These are phyloP conservation scores for Moniliella sp. DNA, from an alignment of 1,284 basidiomycete species.

Conservation along the genomic window DNA sequence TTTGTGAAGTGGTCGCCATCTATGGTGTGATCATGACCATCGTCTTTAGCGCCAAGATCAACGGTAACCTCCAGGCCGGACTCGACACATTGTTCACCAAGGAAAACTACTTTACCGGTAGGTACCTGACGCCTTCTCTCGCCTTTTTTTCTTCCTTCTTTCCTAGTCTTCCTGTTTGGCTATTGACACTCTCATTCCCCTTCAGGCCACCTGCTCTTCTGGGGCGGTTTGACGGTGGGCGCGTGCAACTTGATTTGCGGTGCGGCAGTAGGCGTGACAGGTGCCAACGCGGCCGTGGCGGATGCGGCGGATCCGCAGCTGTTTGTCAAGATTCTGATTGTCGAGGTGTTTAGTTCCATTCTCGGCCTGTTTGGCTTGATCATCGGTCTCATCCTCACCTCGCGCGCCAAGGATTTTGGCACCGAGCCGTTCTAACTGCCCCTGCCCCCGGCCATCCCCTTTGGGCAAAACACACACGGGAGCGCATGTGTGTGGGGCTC, in stretches of 20 bases:
- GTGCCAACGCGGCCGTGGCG: slow-evolving; percentile 28
- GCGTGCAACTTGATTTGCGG: slow-evolving; percentile 31
- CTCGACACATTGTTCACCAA: slow-evolving; percentile 18
- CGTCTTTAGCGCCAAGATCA: slow-evolving; percentile 29
- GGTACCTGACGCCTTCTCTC: too few species aligned
- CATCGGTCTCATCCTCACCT: too few species aligned
- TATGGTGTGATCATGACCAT: slow-evolving; percentile 55
- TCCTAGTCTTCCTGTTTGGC: too few species aligned
- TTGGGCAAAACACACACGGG: too few species aligned
- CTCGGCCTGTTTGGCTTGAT: slow-evolving; percentile 29
- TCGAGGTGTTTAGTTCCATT: slow-evolving; percentile 23
- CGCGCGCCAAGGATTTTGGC: too few species aligned
- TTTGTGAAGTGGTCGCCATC: slow-evolving; percentile 93
- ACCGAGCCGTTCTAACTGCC: too few species aligned
- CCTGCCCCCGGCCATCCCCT: too few species aligned
- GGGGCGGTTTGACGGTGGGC: slow-evolving; percentile 31
- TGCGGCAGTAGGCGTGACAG: slow-evolving; percentile 28
- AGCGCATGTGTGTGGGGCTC: too few species aligned
- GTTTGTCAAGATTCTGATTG: slow-evolving; percentile 22
- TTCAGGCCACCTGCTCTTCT: slow-evolving; percentile 27
- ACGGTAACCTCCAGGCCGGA: slow-evolving; percentile 13
- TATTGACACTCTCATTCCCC: too few species aligned
- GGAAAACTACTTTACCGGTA: slow-evolving; percentile 25
- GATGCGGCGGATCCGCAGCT: slow-evolving; percentile 32
- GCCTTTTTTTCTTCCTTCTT: too few species aligned